These are phyloP conservation scores for Kalanchoe fedtschenkoi DNA, from an alignment of 164 flowering plant genomes.

Conservation along the genomic window DNA sequence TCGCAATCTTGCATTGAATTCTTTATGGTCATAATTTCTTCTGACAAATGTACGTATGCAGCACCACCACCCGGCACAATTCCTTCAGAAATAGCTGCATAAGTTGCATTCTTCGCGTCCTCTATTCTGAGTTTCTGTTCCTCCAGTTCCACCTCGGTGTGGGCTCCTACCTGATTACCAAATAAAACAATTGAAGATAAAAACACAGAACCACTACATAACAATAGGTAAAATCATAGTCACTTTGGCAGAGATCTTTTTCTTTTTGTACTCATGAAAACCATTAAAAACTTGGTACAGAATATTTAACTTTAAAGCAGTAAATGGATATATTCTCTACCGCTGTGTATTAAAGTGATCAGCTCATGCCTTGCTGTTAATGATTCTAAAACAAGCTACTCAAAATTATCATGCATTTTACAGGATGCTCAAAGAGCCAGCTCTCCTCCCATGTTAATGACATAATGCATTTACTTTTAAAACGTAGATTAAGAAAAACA, in stretches of 20 bases:
- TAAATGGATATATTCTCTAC: too few relatives aligned
- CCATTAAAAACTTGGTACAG: neutral
- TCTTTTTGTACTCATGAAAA: neutral
- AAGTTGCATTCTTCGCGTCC: constrained; percentile 92
- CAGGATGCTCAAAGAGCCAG: neutral
- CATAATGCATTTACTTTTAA: neutral
- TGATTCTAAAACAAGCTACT: too few relatives aligned
- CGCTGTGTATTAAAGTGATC: too few relatives aligned
- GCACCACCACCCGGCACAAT: constrained; percentile 94
- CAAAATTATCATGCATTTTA: neutral
- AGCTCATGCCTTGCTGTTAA: too few relatives aligned
- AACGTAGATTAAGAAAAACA: neutral
- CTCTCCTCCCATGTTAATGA: neutral
- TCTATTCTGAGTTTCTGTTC: constrained; percentile 80
- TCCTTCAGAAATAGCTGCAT: constrained; percentile 91
- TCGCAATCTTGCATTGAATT: constrained; percentile 43
- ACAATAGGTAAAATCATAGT: neutral
- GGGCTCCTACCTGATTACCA: constrained; percentile 74
- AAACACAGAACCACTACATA: too few relatives aligned
- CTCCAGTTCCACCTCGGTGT: constrained; percentile 83
- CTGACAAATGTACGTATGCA: constrained; percentile 56
- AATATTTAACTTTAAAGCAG: too few relatives aligned
- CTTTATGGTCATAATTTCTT: constrained; percentile 47
- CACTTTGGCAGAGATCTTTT: neutral
- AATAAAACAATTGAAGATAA: constrained; percentile 11